Base-by-base conservation (phyloP, 2,329 filamentous ascomycete genomes). In the Blastomyces emzantsi region DNA sequence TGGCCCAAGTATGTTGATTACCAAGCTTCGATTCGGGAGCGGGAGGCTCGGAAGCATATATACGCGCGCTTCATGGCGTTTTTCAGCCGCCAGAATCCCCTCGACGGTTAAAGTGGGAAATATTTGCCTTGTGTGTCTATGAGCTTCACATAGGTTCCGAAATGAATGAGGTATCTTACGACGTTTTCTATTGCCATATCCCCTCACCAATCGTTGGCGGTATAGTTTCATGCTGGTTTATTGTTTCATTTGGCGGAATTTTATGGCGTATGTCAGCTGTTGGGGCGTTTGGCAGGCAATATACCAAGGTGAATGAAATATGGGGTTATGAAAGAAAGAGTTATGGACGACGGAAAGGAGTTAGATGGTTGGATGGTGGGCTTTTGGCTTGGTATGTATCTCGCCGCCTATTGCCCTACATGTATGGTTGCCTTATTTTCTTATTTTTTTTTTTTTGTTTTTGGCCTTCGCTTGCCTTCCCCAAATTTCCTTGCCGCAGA, bases 1-100 rank as follows among this genome's bases (percentile, higher is more conserved):
- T 87, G 85, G 85, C 80, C 82, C 39, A 84, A 82, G 69, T 85
- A 82, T 67, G 78, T 83, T 45, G 62, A 66, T 36, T 47, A 59
- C 36, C 52, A 62, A 28, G 59, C 57, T 9, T 60, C 49, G 60
- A 47, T 43, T 43, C 54, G 39, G 13, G 15, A 49, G 47, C 36
- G 30, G 45, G 52, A 62, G 47, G 33, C 28, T n/a, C 55, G 39
- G 45, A 43, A n/a, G 6, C n/a, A 55, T 55, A 43, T 60, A 2
- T 60, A 36, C 43, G 39, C 43, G 17, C 41, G 43, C 25, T 47
- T 47, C 30, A 28, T 17, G 19, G 33, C 22, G 11, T 33, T 22
- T n/a, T 60, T 33, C 41, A n/a, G 15, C 30, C 41, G 57, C 17
- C 57, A 36, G 55, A 39, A 7, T 15, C 19, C 30, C 55, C 5